Base-by-base conservation (phyloP, 129 eudicot genomes). In the Artemisia annua region DNA sequence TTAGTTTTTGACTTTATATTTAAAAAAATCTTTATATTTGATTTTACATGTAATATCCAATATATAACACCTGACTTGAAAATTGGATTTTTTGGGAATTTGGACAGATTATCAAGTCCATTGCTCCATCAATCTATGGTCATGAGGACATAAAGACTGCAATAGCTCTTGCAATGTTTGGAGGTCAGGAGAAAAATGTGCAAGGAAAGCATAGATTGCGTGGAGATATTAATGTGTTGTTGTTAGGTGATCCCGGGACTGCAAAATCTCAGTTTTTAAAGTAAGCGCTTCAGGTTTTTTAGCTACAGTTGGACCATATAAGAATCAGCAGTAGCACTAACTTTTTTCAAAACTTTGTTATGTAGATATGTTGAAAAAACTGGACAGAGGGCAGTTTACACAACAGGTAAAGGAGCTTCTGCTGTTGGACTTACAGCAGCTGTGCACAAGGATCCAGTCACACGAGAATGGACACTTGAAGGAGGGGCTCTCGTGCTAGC, bases 341-440 rank as follows among this genome's bases (percentile, higher is more conserved):
- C 11, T 30, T n/a, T 19, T 17, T 17, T 70, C 15, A 12, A 17
- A 52, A 22, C 15, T 69, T 9, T 50, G 48, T 81, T 28, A 30
- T 64, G 22, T 75, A 94, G 99, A 84, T 94, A 94, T 88, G 97
- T 88, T 58, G 99, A 94, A 66, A 94, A 94, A 81, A 94, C 99
- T 48, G 99, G 99, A 58, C 99, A 86, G 51, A 86, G 99, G 79
- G 97, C 99, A 55, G 99, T 94, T 55, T 94, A 94, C 77, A 94
- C 97, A 64, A 94, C 99, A 35, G 99, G 99, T 46, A 94, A 94
- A 83, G 99, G 99, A 77, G 99, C 99, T 75, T 94, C 99, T 72
- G 99, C 99, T 15, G 99, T 94, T 17, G 99, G 99, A 64, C 96
- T 94, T 73, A 94, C 99, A 13, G 99, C 99, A 64, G 91, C 99